Base-by-base conservation (phyloP, 1,284 basidiomycete genomes). In the Cutaneotrichosporon sp. region DNA sequence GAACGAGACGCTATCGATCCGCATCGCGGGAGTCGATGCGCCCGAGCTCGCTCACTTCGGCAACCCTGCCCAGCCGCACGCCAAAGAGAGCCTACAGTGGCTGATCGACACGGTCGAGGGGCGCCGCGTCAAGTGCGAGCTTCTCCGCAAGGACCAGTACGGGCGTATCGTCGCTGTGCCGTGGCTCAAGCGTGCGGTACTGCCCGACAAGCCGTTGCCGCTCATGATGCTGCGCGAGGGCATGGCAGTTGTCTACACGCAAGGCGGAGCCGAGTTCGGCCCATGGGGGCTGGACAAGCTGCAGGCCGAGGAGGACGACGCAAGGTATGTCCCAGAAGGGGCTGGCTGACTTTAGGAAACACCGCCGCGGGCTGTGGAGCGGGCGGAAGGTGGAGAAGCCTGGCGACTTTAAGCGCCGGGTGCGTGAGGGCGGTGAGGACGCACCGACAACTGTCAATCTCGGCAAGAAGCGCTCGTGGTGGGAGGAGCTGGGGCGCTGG, bases 11-110 rank as follows among this genome's bases (percentile, higher is more conserved):
- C 82, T 95, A 20, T 87, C 89, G 69, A 87, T 97, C 50, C 86
- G 93, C 25, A 85, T 95, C 52, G 90, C 89, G 10, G 93, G 90
- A 0, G 86, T 92, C 11, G 93, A 97, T 74, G 93, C 93, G 1
- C 93, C 93, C 0, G 93, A 95, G 82, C 84, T 81, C 13, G 82
- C 86, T 0, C 90, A 95, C 75, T 95, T 92, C 67, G 92, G 92
- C 22, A 85, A 87, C 56, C 84, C 86, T 2, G 84, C 84, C 0
- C 92, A 95, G 72, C 87, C 87, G 0, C 87, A 87, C 64, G 81
- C 87, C 0, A 77, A 81, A 34, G 91, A 94, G 71, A 87, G 87
- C 50, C 76, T 91, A 9, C 82, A 81, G 0, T 93, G 90, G 88
- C 81, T 95, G 6, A 86, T 64, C 65, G 77, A n/a, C 76, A 81